These are phyloP conservation scores for Crepidotus variabilis DNA, from an alignment of 768 basidiomycete genomes.

Conservation along the genomic window DNA sequence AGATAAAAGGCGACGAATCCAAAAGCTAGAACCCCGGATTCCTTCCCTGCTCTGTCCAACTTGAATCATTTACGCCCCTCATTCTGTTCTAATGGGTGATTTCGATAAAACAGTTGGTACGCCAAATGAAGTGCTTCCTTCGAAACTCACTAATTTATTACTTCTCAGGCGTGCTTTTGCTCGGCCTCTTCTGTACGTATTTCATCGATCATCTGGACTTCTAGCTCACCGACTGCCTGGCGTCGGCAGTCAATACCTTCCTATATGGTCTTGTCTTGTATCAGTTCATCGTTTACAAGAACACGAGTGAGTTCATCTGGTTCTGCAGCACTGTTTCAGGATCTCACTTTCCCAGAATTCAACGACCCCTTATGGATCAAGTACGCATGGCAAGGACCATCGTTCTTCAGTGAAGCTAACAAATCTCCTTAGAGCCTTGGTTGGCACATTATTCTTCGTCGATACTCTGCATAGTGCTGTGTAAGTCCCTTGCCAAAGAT, in stretches of 20 bases:
- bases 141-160: not conserved
- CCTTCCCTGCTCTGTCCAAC: conserved; percentile 2
- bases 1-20: not conserved
- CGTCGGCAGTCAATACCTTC: conserved; percentile 25
- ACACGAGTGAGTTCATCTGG: conserved; percentile 22
- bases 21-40: not conserved
- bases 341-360: conserved; percentile 22
- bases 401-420: not conserved
- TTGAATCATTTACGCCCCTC: not conserved
- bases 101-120: conserved; percentile 27
- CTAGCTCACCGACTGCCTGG: not conserved
- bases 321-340: not conserved
- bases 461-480: conserved; percentile 35
- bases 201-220: too few species aligned
- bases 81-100: conserved; percentile 18
- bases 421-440: conserved; percentile 21
- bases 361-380: conserved; percentile 35
- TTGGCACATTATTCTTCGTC: conserved; percentile 27
- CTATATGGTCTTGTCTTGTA: conserved; percentile 39
- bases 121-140: conserved; percentile 1
- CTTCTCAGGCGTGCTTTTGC: conserved; percentile 24
- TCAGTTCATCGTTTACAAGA: conserved; percentile 37
- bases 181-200: conserved; percentile 26
- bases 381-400: conserved; percentile 11
- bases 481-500: conserved; percentile 17